Evolutionary conservation across 768 basidiomycete genomes (phyloP).

Genomic region (Pleurotus giganteus): DNA sequence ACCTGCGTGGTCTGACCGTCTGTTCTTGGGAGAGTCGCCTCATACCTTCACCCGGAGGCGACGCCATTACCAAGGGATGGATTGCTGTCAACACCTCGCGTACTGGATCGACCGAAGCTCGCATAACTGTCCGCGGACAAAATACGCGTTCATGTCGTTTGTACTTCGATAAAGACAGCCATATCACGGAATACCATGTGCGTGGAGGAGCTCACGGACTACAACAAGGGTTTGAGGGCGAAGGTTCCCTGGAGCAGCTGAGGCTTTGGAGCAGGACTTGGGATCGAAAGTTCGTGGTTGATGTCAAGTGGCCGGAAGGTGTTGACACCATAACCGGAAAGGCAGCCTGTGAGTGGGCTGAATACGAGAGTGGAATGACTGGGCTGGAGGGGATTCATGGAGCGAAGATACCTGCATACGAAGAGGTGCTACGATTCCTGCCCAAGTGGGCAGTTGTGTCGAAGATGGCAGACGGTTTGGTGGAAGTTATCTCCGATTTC

Average conservation of each 20-base stretch:
- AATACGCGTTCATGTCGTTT: conserved; percentile 67
- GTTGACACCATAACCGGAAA: conserved; percentile 29
- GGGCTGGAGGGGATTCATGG: conserved; percentile 27
- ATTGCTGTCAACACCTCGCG: conserved; percentile 41
- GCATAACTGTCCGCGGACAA: conserved; percentile 46
- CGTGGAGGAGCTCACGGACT: conserved; percentile 27
- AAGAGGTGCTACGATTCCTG: conserved; percentile 47
- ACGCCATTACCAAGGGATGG: conserved; percentile 30
- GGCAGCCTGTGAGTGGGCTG: conserved; percentile 54
- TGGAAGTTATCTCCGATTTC: conserved; percentile 40
- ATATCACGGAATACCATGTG: conserved; percentile 42
- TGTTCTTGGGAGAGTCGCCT: conserved; percentile 48
- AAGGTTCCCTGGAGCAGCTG: conserved; percentile 32
- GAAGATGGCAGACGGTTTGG: conserved; percentile 40
- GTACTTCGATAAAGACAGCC: conserved; percentile 45
- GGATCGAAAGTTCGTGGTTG: conserved; percentile 44
- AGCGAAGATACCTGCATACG: conserved; percentile 46
- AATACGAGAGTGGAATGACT: conserved; percentile 43
- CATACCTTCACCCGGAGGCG: conserved; percentile 36
- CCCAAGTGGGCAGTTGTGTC: conserved; percentile 50
- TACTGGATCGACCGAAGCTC: conserved; percentile 41
- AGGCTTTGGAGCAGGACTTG: conserved; percentile 54
- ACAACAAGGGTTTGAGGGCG: conserved; percentile 38
- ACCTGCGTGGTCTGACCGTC: conserved; percentile 35
- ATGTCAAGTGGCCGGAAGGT: conserved; percentile 34